These are phyloP conservation scores for Endocarpon pusillum DNA, from an alignment of 495 filamentous ascomycete genomes.

Conservation along the genomic window DNA sequence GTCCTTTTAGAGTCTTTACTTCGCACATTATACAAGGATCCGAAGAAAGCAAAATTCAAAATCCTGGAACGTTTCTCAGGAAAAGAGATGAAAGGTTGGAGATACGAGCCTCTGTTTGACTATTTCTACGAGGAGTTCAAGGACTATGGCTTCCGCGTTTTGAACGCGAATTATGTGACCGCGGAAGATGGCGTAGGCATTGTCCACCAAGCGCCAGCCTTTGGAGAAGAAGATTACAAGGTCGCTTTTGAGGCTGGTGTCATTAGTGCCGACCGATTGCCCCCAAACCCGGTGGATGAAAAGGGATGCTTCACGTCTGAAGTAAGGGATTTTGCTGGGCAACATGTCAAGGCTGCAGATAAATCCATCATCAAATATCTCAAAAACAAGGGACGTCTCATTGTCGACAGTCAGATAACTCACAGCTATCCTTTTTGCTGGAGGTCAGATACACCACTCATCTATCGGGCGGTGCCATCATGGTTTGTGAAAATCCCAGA, in stretches of 20 bases:
- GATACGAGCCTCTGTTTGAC: conserved; percentile 78
- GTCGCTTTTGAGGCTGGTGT: conserved; percentile 63
- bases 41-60: conserved; percentile 94
- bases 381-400: conserved; percentile 59
- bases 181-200: conserved; percentile 87
- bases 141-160: conserved; percentile 65
- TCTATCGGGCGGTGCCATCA: conserved; percentile 83
- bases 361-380: conserved; percentile 88
- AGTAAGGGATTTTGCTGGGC: conserved; percentile 70
- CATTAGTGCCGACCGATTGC: conserved; percentile 55
- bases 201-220: conserved; percentile 89
- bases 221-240: conserved; percentile 93
- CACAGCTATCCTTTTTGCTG: conserved; percentile 95
- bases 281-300: conserved; percentile 82
- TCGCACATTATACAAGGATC: conserved; percentile 80
- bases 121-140: conserved; percentile 94
- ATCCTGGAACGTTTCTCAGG: conserved; percentile 69
- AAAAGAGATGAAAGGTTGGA: conserved; percentile 78
- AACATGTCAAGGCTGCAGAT: conserved; percentile 88
- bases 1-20: conserved; percentile 77
- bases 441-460: conserved; percentile 86
- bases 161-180: conserved; percentile 82
- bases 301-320: conserved; percentile 63
- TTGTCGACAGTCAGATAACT: conserved; percentile 79
- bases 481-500: conserved; percentile 87